These are phyloP conservation scores for Diutina sp. DNA, from an alignment of 1,139 yeast genomes.

Conservation along the genomic window DNA sequence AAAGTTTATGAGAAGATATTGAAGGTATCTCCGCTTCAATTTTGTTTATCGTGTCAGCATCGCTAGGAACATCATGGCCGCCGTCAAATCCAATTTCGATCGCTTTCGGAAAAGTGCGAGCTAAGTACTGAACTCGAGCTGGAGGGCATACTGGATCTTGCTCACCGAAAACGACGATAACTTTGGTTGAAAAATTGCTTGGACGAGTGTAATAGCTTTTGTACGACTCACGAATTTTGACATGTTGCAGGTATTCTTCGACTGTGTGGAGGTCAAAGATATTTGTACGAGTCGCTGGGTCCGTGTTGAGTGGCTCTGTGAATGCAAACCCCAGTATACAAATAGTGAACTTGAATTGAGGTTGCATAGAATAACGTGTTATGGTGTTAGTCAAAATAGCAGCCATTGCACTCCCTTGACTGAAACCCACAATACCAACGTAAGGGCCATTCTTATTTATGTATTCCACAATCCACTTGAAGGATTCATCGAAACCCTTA, in stretches of 20 bases:
- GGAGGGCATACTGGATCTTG: neutral
- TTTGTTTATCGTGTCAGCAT: neutral
- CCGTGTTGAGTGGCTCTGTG: neutral
- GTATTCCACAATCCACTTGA: constrained; percentile 34
- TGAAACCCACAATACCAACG: constrained; percentile 79
- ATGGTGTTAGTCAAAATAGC: neutral
- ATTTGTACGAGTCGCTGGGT: neutral
- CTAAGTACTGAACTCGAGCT: neutral
- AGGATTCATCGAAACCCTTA: constrained; percentile 18
- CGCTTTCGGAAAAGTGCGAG: neutral
- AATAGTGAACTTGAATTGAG: neutral
- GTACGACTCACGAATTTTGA: neutral
- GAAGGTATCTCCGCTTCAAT: neutral
- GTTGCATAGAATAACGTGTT: neutral
- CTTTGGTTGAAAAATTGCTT: neutral
- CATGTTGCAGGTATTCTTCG: neutral
- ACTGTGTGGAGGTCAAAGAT: neutral
- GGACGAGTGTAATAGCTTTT: neutral
- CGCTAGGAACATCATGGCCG: neutral
- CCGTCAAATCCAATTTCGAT: neutral
- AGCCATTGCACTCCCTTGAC: constrained; percentile 80
- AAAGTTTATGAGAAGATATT: neutral
- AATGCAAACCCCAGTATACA: neutral
- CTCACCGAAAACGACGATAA: neutral
- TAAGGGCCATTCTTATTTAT: constrained; percentile 72